Evolutionary conservation across 2,329 filamentous ascomycete genomes (phyloP).

Genomic region (Fusarium xyrophilum): DNA sequence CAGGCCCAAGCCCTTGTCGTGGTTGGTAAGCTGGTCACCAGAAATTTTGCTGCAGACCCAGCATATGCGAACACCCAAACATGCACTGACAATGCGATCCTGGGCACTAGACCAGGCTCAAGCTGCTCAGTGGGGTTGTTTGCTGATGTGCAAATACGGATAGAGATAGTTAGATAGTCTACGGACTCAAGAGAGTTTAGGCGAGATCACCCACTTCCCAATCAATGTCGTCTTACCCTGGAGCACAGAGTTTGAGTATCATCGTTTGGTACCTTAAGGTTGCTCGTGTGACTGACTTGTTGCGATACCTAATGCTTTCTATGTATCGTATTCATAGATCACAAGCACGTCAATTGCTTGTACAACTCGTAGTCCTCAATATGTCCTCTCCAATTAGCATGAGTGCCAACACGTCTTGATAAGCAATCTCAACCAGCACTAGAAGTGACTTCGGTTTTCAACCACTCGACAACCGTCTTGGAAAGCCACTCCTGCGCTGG

Average conservation of each 20-base stretch:
- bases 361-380: neutral
- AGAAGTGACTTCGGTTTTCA: conserved; percentile 42
- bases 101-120: neutral
- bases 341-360: neutral
- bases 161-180: too few relatives aligned
- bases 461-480: conserved; percentile 55
- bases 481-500: conserved; percentile 59
- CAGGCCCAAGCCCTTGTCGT: conserved; percentile 5
- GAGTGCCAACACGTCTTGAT: neutral
- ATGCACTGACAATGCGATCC: conserved; percentile 15
- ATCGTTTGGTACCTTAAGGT: neutral
- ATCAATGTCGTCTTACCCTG: neutral
- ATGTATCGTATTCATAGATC: neutral
- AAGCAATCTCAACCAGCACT: neutral
- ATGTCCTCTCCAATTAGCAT: neutral
- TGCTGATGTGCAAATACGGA: neutral
- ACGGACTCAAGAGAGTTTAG: conserved; percentile 6
- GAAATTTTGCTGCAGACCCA: conserved; percentile 23
- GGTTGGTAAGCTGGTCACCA: conserved; percentile 35
- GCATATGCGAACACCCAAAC: conserved; percentile 14
- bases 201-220: neutral
- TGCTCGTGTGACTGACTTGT: neutral
- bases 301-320: neutral
- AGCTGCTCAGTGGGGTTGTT: conserved; percentile 18
- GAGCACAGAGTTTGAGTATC: neutral